Evolutionary conservation across 1,284 basidiomycete species (phyloP), one percentile per base, ranked within the genome.

Genomic region (Mycosarcoma maydis): DNA sequence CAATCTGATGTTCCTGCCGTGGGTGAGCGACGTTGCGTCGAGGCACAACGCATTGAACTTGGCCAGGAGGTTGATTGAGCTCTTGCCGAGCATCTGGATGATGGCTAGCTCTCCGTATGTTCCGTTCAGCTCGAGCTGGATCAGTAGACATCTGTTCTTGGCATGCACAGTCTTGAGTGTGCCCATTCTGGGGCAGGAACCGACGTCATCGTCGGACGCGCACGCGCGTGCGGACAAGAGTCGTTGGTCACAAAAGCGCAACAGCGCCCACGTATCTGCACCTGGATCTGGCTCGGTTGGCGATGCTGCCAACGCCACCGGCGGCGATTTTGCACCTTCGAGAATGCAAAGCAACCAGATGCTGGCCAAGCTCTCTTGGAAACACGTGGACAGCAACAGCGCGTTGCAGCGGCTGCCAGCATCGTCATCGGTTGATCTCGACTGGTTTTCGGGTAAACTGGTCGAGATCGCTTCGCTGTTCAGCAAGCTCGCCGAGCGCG

Each of bases 1-100:
- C 46, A 65, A 58, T 22, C n/a, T 65, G 16, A 65, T 65, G 55
- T 65, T 65, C 13, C 17, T 65, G 4, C 61, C 61, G 0, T 58
- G 61, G 55, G 54, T 65, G 1, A 23, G 34, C 10, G 51, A 65
- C 24, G 29, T 46, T 3, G 39, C 33, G 4, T 17, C 37, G 20
- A 20, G 61, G 6, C 54, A 65, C 34, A 29, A 41, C 9, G 55
- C 61, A 13, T 39, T 65, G 54, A 58, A 58, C n/a, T 37, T 65
- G 30, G 61, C 61, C n/a, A 24, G 61, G 9, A 37, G 50, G 20
- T 11, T 65, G 19, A 50, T 65, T 14, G 61, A 65, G 37, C 17
- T 65, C 29, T 23, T 65, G 37, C 55, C 55, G 38, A 44, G 55
- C 7, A 65, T 65, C 4, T 65, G 55, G 61, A 58, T 58, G 50